Evolutionary conservation across 108 stramenopile species (phyloP).

Genomic region (Pseudonitzschia pungens): DNA sequence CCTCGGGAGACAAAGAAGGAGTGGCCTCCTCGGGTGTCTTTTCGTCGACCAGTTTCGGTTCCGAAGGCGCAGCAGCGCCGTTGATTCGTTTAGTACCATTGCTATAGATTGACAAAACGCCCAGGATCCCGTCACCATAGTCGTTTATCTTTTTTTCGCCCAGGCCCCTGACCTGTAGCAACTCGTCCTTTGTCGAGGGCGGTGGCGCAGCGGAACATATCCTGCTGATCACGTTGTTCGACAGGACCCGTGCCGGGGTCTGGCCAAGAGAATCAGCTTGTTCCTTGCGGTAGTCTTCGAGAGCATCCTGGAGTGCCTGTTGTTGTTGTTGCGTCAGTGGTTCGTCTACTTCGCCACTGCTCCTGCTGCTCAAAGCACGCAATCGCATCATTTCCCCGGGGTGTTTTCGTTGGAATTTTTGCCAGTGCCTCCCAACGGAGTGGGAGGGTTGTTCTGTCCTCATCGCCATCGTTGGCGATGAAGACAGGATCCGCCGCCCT

Average conservation of each 20-base stretch:
- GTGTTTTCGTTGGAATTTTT: no score
- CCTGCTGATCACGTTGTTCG: constrained; percentile 30
- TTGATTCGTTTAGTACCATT: neutral
- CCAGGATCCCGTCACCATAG: neutral
- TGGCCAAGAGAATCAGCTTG: constrained; percentile 13
- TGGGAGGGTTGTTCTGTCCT: no score
- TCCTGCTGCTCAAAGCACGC: no score
- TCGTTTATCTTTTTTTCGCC: constrained; percentile 1
- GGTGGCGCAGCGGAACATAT: constrained; percentile 17
- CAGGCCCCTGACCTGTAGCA: constrained; percentile 38
- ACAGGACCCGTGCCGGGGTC: constrained; percentile 30
- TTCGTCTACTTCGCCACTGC: no score
- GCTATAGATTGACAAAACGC: neutral
- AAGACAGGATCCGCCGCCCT: neutral
- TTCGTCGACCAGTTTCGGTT: no score
- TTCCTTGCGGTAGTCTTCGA: constrained; percentile 30
- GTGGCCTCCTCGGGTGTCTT: no score
- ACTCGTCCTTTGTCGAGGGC: constrained; percentile 19
- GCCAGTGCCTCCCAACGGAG: no score
- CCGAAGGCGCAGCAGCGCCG: no score
- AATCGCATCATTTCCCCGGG: no score
- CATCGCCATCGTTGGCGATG: no score
- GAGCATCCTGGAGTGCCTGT: constrained; percentile 15
- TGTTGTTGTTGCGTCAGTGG: neutral
- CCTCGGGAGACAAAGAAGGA: no score